These are phyloP conservation scores for Lactifluus hygrophoroides DNA, from an alignment of 768 basidiomycete genomes.

Conservation along the genomic window DNA sequence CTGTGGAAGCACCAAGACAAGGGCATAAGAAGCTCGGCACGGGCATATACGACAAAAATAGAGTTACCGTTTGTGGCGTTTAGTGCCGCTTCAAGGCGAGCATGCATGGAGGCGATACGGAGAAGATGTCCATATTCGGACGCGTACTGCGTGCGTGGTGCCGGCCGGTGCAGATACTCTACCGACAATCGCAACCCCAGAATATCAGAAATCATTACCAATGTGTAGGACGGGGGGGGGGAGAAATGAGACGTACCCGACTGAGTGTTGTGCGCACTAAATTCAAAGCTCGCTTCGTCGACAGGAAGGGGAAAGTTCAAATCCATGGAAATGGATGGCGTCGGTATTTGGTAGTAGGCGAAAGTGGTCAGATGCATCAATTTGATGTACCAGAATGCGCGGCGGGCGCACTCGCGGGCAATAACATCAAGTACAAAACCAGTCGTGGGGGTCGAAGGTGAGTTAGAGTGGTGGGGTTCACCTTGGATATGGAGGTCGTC, in stretches of 20 bases:
- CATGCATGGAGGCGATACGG: constrained; percentile 56
- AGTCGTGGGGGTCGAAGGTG: constrained; percentile 49
- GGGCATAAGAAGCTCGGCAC: neutral
- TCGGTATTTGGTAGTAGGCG: constrained; percentile 32
- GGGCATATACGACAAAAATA: neutral
- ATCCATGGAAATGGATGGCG: constrained; percentile 35
- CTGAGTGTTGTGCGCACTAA: constrained; percentile 26
- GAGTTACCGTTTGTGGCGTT: constrained; percentile 37
- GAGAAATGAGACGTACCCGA: constrained; percentile 12
- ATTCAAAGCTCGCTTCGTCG: constrained; percentile 75
- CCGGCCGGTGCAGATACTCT: constrained; percentile 65
- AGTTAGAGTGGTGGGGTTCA: constrained; percentile 50
- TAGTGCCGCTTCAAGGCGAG: constrained; percentile 48
- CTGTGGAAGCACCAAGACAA: neutral
- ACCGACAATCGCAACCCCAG: constrained; percentile 9
- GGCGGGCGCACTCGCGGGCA: constrained; percentile 71
- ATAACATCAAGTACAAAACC: constrained; percentile 53
- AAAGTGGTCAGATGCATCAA: constrained; percentile 44
- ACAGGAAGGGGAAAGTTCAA: constrained; percentile 62
- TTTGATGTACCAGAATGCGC: constrained; percentile 74
- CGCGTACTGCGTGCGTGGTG: constrained; percentile 49
- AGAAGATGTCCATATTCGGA: constrained; percentile 75
- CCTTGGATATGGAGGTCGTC: constrained; percentile 56
- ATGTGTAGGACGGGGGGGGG: neutral
- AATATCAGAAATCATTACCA: neutral